phyloP scores from a whole-genome alignment of 108 stramenopile genomes.

The Chaetoceros muelleri region DNA sequence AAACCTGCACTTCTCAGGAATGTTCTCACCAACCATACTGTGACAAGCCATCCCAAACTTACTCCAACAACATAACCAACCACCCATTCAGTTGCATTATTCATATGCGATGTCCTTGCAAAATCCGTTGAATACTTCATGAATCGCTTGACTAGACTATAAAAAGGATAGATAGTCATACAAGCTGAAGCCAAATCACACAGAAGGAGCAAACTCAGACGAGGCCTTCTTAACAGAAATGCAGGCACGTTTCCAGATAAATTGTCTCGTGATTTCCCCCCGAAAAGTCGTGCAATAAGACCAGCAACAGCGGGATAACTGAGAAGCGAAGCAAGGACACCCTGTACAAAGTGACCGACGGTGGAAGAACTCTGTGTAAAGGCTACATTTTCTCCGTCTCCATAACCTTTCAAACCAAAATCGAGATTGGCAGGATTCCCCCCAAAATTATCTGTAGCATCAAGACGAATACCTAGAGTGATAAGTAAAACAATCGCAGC shows the following conservation, averaged over 20 bases:
- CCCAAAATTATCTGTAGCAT: not conserved
- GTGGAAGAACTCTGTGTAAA: not conserved
- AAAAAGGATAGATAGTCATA: slow-evolving; percentile 3
- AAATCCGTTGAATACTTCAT: not conserved
- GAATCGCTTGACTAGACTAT: slow-evolving; percentile 2
- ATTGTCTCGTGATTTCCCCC: not conserved
- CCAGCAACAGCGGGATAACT: slow-evolving; percentile 1
- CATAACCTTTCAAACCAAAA: slow-evolving; percentile 4
- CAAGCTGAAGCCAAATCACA: not conserved
- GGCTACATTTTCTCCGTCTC: slow-evolving; percentile 1
- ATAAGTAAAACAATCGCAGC: not conserved
- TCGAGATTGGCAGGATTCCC: not conserved
- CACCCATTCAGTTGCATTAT: slow-evolving; percentile 3
- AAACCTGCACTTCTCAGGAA: not conserved
- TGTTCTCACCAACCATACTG: not conserved
- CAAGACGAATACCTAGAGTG: not conserved
- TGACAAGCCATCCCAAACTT: slow-evolving; percentile 1
- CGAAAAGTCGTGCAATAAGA: not conserved
- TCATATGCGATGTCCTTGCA: slow-evolving; percentile 1
- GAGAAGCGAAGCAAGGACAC: not conserved
- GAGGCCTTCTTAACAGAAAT: not conserved
- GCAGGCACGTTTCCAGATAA: too few relatives aligned
- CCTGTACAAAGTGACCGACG: slow-evolving; percentile 1
- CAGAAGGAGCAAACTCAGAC: not conserved
- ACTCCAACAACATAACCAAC: not conserved